A percentile compares a stretch with the other conserved stretches of the same genome.
Evolutionary conservation across 2,329 filamentous ascomycete species (phyloP).

Genomic region (Penicillium sp.): DNA sequence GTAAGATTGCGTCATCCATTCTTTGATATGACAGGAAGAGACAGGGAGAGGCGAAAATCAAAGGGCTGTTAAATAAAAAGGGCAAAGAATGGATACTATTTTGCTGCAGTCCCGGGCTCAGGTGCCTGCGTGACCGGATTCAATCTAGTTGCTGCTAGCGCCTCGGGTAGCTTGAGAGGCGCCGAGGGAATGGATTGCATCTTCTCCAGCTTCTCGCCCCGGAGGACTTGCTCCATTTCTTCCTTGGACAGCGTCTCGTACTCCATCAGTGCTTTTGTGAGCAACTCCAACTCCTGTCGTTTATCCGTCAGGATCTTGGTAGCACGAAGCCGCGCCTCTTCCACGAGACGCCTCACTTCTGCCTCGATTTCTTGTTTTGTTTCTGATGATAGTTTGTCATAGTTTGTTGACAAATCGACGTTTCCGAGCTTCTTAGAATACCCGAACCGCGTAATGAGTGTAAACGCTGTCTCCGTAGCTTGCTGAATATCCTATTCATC

Average conservation of each 20-base stretch:
- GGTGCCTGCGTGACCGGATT: constrained; percentile 21
- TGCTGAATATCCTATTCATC: constrained; percentile 67
- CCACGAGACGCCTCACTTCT: constrained; percentile 80
- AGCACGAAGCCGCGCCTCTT: constrained; percentile 75
- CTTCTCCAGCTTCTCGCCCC: constrained; percentile 75
- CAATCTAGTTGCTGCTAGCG: constrained; percentile 29
- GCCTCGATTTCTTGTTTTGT: constrained; percentile 82
- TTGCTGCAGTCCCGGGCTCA: neutral
- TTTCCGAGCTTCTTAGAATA: constrained; percentile 88
- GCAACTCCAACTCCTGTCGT: constrained; percentile 77
- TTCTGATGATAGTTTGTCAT: constrained; percentile 75
- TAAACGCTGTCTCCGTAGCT: constrained; percentile 78
- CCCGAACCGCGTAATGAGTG: constrained; percentile 82
- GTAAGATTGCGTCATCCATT: neutral
- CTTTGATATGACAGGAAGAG: neutral
- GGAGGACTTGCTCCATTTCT: constrained; percentile 86
- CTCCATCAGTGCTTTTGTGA: constrained; percentile 85
- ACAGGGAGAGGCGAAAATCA: neutral
- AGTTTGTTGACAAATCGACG: constrained; percentile 79
- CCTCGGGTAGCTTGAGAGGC: constrained; percentile 66
- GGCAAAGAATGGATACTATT: constrained; percentile 1
- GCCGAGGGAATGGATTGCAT: constrained; percentile 50
- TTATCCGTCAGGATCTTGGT: constrained; percentile 66
- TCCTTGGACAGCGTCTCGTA: constrained; percentile 88
- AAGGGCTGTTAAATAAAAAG: constrained; percentile 1